phyloP scores from a whole-genome alignment of 2,329 filamentous ascomycete species.

The Mollisia scopiformis region DNA sequence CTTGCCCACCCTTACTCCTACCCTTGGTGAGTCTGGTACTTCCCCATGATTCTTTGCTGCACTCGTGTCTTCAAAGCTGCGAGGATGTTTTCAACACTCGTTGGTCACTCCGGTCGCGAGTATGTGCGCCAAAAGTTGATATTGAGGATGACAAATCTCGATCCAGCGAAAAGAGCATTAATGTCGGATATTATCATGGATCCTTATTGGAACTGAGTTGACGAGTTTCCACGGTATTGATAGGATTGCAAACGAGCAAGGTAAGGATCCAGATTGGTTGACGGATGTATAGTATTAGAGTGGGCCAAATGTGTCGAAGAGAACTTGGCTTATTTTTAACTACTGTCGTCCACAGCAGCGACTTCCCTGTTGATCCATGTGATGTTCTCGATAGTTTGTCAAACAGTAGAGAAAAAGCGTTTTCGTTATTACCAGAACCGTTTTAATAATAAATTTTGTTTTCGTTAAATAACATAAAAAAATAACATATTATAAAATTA shows the following conservation, averaged over 20 bases:
- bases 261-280: background rate
- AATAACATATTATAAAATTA: too few relatives aligned
- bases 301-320: background rate
- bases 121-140: conserved; percentile 35
- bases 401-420: background rate
- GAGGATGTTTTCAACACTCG: conserved; percentile 23
- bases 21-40: conserved; percentile 1
- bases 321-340: background rate
- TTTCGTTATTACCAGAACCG: background rate
- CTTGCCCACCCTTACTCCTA: conserved; percentile 3
- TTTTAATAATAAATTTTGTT: too few relatives aligned
- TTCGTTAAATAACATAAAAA: too few relatives aligned
- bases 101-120: too few relatives aligned
- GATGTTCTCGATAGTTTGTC: background rate
- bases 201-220: conserved; percentile 14
- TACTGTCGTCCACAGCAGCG: background rate
- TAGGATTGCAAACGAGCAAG: conserved; percentile 2
- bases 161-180: conserved; percentile 33
- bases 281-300: background rate
- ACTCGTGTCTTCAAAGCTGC: conserved; percentile 9
- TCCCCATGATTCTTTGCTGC: conserved; percentile 16
- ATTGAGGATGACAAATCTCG: conserved; percentile 36
- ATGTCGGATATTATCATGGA: conserved; percentile 16
- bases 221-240: background rate
- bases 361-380: background rate